phyloP scores from a whole-genome alignment of 2,329 filamentous ascomycete genomes.

The Cryphonectria radicalis region DNA sequence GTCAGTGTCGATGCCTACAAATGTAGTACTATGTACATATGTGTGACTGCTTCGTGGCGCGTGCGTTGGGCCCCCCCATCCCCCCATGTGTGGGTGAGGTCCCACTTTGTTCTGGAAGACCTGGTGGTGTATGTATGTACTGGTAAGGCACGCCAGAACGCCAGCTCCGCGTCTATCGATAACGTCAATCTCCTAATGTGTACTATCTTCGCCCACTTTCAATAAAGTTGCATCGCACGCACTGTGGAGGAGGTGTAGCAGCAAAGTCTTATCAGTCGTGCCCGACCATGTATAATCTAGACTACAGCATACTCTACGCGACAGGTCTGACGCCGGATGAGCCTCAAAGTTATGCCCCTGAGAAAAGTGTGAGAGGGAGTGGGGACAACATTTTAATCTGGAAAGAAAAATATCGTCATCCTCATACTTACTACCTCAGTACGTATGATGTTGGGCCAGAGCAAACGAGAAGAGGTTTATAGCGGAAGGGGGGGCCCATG shows the following conservation, averaged over 20 bases:
- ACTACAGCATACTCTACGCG: neutral
- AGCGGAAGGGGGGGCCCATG: neutral
- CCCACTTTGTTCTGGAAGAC: constrained; percentile 9
- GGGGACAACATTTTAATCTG: neutral
- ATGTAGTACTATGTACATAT: neutral
- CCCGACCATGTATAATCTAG: neutral
- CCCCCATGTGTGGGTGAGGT: neutral
- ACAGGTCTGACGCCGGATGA: neutral
- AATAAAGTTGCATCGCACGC: neutral
- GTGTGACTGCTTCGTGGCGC: neutral
- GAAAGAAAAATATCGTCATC: neutral
- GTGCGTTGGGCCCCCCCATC: neutral
- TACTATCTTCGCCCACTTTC: neutral
- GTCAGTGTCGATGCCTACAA: neutral
- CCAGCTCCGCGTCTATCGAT: neutral
- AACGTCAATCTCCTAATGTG: neutral
- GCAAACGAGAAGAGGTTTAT: neutral
- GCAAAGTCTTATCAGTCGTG: neutral
- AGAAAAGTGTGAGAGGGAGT: neutral
- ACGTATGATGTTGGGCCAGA: neutral
- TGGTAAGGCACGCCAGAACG: neutral
- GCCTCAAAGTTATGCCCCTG: too few relatives aligned
- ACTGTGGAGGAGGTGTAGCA: neutral
- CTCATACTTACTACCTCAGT: neutral
- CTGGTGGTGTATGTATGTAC: too few relatives aligned